Evolutionary conservation across 768 basidiomycete genomes (phyloP), one percentile per base, ranked within the genome.

Genomic region (Flagelloscypha sp.): DNA sequence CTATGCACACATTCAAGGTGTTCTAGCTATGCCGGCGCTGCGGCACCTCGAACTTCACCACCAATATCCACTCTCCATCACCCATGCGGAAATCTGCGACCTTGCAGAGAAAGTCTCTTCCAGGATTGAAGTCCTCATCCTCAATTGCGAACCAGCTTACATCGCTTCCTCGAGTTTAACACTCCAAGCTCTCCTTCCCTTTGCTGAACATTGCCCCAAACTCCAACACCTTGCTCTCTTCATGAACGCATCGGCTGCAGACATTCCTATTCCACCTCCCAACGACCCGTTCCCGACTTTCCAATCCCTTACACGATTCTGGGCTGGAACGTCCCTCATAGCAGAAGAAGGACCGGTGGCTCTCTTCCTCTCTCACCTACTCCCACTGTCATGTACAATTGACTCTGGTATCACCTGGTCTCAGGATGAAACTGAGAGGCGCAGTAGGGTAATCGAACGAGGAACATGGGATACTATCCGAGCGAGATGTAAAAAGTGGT

Each of bases 291-390:
- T 35, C 24, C 35, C 18, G 11, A 52, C 50, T 2, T 64, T 70
- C 50, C 31, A 49, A 22, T 43, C 40, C 13, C 57, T 68, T 13
- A 42, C 46, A 33, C 43, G 47, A 10, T 54, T 81, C 8, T 63
- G 63, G 11, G 53, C 78, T 42, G 77, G 76, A 0, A 63, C 72
- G 0, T 77, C 75, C 12, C 52, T 54, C 33, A 63, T 74, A 18
- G 30, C 47, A 2, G 62, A 72, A 10, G 50, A 62, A 4, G 63
- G 57, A 4, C 44, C 63, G 0, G 65, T 70, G 20, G 65, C 76
- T 12, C 58, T 72, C 8, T 77, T 72, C 44, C 58, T 81, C 36
- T 70, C 70, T 44, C 65, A 63, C 13, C 45, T 81, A 3, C 65
- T 68, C 24, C 72, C 75, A 1, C 44, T 61, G 2, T 48, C 49